phyloP scores from a whole-genome alignment of 306 rosid species.

The Sicyos edulis region DNA sequence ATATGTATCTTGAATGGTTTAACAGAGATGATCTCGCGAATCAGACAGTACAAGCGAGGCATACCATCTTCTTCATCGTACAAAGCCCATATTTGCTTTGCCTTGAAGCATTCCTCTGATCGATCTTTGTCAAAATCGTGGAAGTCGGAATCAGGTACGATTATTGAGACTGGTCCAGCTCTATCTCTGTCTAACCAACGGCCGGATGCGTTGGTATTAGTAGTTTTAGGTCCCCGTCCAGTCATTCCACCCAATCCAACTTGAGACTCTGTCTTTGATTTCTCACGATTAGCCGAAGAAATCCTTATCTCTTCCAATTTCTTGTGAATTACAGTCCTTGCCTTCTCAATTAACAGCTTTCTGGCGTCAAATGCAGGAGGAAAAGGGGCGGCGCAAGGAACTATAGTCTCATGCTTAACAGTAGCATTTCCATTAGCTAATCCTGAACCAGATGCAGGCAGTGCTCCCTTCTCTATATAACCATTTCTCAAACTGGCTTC shows the following conservation, averaged over 20 bases:
- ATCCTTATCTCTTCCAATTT: slow-evolving; percentile 69
- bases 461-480: slow-evolving; percentile 40
- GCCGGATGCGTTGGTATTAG: slow-evolving; percentile 35
- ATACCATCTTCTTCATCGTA: slow-evolving; percentile 98
- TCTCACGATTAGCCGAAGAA: slow-evolving; percentile 40
- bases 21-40: slow-evolving; percentile 82
- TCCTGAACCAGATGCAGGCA: slow-evolving; percentile 42
- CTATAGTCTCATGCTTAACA: slow-evolving; percentile 40
- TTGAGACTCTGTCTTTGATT: slow-evolving; percentile 34
- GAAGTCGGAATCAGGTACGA: slow-evolving; percentile 92
- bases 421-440: slow-evolving; percentile 56
- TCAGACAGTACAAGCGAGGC: slow-evolving; percentile 96
- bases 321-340: slow-evolving; percentile 69
- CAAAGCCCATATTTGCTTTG: slow-evolving; percentile 98
- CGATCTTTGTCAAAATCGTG: slow-evolving; percentile 94
- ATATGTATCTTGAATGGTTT: slow-evolving; percentile 78
- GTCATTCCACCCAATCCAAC: slow-evolving; percentile 34
- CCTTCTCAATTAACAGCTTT: slow-evolving; percentile 75
- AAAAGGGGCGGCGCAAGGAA: slow-evolving; percentile 35
- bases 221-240: slow-evolving; percentile 30
- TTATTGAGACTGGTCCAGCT: slow-evolving; percentile 47
- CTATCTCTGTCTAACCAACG: slow-evolving; percentile 40
- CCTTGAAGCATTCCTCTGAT: slow-evolving; percentile 85
- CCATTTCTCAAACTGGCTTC: slow-evolving; percentile 52
- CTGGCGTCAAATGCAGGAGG: slow-evolving; percentile 80